Conservation (phyloP, 805 yeast species). For the Metschnikowia koreensis region DNA sequence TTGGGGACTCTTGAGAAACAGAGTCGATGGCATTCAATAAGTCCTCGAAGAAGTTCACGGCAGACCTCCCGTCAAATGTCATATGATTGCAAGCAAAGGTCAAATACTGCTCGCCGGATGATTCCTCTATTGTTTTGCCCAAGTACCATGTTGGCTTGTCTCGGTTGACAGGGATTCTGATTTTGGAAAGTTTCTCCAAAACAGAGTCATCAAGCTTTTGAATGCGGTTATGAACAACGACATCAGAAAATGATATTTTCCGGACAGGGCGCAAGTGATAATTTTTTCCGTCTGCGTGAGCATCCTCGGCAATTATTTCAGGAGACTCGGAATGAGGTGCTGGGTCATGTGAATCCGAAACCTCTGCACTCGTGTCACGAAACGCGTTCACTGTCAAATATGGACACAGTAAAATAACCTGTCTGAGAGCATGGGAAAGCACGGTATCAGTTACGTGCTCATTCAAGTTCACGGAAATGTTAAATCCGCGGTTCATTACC, state of each 20-base stretch:
- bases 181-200: constrained; percentile 2
- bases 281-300: constrained; percentile 8
- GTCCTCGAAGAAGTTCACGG: constrained; percentile 12
- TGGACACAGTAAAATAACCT: constrained; percentile 8
- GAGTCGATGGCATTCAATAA: constrained; percentile 3
- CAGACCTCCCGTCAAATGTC: constrained; percentile 16
- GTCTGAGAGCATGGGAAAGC: constrained; percentile 15
- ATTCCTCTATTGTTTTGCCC: background rate
- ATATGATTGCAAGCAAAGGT: constrained; percentile 15
- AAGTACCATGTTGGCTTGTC: constrained; percentile 12
- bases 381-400: constrained; percentile 11
- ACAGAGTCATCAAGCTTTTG: constrained; percentile 3
- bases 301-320: constrained; percentile 2
- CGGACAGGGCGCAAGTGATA: constrained; percentile 6
- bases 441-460: constrained; percentile 5
- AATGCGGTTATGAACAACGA: constrained; percentile 6
- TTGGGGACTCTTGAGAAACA: background rate
- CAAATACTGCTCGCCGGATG: constrained; percentile 7
- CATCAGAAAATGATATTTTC: constrained; percentile 8
- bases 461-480: constrained; percentile 7
- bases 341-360: background rate
- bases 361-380: background rate
- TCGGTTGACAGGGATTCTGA: constrained; percentile 8
- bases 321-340: background rate
- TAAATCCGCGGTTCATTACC: constrained; percentile 12